phyloP scores from a whole-genome alignment of 805 yeast genomes.

The Candida corydali region DNA sequence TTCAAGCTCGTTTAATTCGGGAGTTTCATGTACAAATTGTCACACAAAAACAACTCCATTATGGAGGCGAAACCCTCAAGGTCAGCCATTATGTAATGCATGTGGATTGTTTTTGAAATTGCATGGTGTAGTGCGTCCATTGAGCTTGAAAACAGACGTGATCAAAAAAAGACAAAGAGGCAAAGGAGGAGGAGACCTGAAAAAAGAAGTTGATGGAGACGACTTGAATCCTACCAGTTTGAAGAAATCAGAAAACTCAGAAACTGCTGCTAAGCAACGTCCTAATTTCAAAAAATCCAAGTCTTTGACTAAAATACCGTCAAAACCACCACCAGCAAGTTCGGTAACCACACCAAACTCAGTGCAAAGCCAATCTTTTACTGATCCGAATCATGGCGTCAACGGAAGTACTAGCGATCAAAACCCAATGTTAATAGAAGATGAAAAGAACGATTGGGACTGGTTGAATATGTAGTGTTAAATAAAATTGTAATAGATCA shows the following conservation, averaged over 20 bases:
- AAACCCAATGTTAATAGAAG: constrained; percentile 8
- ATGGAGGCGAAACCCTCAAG: constrained; percentile 58
- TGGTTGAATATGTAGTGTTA: constrained; percentile 24
- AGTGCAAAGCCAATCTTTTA: background rate
- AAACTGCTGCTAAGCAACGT: background rate
- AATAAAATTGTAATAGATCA: background rate
- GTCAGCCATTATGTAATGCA: constrained; percentile 60
- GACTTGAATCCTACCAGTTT: constrained; percentile 6
- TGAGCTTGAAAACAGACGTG: constrained; percentile 53
- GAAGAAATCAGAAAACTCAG: background rate
- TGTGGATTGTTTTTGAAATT: constrained; percentile 59
- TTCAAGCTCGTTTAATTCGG: background rate
- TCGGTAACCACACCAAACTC: background rate
- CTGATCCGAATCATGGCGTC: background rate
- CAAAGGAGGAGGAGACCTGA: constrained; percentile 2
- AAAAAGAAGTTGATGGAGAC: constrained; percentile 6
- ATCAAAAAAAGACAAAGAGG: constrained; percentile 44
- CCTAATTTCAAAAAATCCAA: constrained; percentile 2
- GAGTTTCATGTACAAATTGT: constrained; percentile 46
- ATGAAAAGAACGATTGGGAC: constrained; percentile 17
- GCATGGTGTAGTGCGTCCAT: constrained; percentile 60
- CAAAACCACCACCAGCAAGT: background rate
- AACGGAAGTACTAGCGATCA: background rate
- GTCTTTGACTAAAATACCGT: background rate
- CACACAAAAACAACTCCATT: constrained; percentile 57